Evolutionary conservation across 768 basidiomycete species (phyloP), one percentile per base, ranked within the genome.

Genomic region (Suillus paluster): DNA sequence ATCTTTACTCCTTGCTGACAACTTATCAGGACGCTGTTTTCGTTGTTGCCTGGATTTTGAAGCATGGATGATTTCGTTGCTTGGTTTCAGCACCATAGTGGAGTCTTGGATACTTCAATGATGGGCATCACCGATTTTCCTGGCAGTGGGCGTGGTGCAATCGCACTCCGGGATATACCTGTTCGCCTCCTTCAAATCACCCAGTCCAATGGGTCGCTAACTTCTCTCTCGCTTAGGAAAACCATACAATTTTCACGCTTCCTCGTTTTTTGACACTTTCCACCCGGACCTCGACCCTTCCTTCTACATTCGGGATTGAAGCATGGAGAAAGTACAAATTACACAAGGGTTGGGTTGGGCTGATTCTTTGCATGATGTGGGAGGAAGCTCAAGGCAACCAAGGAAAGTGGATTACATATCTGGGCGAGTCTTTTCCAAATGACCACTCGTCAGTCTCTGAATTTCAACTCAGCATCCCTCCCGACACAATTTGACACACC

Each of bases 301-400:
- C 87, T 1, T 57, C 73, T 17, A 78, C 80, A 3, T 80, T 98
- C 50, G 87, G 90, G 19, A 56, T 75, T 8, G 79, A 81, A 12
- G 83, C 82, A 34, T 98, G 95, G 95, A 84, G 78, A 65, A 74
- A 72, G 25, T 73, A 79, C 60, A 75, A 78, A 21, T 73, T 98
- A 61, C 80, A 89, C 56, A 76, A 83, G 60, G 89, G 94, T 9
- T 99, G 97, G 97, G 79, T 84, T 1, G 90, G 91, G 4, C 77
- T 98, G 49, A 98, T 99, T 62, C 79, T 99, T 42, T 92, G 89
- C 65, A 90, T 99, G 88, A 94, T 99, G 91, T 97, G 93, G 92
- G 97, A 99, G 75, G 85, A 84, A 58, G 84, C 87, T 4, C 82
- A 82, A 64, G 87, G 87, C 1, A 60, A 77, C 4, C 69, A 79